A percentile compares a stretch with the other conserved stretches of the same genome.
Evolutionary conservation across 2,329 filamentous ascomycete genomes (phyloP).

Genomic region (Knufia fluminis): DNA sequence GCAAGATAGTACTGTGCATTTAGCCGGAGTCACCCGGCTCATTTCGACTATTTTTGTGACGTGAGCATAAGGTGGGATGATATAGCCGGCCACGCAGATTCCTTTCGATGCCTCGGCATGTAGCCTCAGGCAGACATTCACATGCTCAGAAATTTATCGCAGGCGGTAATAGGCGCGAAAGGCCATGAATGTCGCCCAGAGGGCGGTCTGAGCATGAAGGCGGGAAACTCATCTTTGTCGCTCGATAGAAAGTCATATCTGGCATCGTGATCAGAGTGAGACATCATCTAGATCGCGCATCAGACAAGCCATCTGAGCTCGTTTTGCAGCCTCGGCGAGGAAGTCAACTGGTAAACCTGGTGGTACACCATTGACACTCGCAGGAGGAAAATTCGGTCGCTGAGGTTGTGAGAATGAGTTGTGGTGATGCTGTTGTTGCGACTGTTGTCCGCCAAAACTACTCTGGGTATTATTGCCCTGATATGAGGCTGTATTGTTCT

Average conservation of each 20-base stretch:
- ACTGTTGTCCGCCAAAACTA: slow-evolving; percentile 1
- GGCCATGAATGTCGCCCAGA: neutral
- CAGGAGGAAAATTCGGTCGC: slow-evolving; percentile 12
- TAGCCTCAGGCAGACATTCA: neutral
- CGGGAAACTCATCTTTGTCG: neutral
- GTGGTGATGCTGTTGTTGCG: slow-evolving; percentile 20
- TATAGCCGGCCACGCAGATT: too few species aligned
- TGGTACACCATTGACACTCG: slow-evolving; percentile 9
- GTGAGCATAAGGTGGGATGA: too few species aligned
- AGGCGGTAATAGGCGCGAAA: neutral
- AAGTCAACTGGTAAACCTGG: slow-evolving; percentile 67
- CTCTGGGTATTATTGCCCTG: slow-evolving; percentile 9
- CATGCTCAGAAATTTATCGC: neutral
- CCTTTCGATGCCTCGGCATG: too few species aligned
- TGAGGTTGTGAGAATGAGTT: slow-evolving; percentile 23
- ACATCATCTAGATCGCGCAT: slow-evolving; percentile 76
- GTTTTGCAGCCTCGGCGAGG: slow-evolving; percentile 84
- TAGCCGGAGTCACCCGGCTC: neutral
- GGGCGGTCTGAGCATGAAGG: neutral
- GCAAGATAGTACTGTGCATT: neutral
- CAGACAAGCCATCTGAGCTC: slow-evolving; percentile 81
- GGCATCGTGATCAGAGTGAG: slow-evolving; percentile 36
- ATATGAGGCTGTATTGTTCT: slow-evolving; percentile 14
- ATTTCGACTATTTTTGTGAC: neutral
- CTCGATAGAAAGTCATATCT: neutral